Conservation (phyloP, 164 flowering plant genomes). For the Brasenia schreberi region DNA sequence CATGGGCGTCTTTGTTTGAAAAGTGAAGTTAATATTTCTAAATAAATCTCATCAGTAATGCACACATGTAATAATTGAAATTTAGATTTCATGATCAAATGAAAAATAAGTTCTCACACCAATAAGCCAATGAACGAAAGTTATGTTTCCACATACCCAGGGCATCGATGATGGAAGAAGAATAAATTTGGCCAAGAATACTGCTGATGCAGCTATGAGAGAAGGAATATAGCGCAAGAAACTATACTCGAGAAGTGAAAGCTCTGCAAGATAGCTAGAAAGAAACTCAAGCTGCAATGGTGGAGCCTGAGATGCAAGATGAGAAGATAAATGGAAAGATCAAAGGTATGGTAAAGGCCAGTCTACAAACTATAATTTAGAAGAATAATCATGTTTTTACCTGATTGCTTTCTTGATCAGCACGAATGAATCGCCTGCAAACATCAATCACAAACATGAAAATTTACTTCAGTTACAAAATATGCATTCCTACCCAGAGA, state of each 20-base stretch:
- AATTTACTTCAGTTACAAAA: too few relatives aligned
- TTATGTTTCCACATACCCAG: conserved; percentile 47
- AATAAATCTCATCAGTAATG: too few relatives aligned
- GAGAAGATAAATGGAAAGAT: background rate
- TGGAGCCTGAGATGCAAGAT: conserved; percentile 28
- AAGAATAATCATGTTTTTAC: conserved; percentile 14
- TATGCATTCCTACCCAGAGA: too few relatives aligned
- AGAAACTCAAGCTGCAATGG: conserved; percentile 68
- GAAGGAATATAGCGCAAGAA: conserved; percentile 82
- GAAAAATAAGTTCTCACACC: too few relatives aligned
- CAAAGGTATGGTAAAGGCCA: background rate
- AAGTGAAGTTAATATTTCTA: too few relatives aligned
- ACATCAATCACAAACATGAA: background rate
- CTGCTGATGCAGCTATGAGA: conserved; percentile 68
- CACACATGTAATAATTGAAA: too few relatives aligned
- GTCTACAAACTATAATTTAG: background rate
- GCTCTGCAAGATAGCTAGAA: conserved; percentile 75
- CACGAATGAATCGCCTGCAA: conserved; percentile 75
- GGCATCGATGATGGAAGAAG: conserved; percentile 60
- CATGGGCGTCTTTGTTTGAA: too few relatives aligned
- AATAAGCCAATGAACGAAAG: too few relatives aligned
- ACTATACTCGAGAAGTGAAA: conserved; percentile 79
- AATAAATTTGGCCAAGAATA: conserved; percentile 69
- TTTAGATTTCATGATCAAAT: too few relatives aligned
- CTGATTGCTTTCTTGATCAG: conserved; percentile 67